phyloP scores from a whole-genome alignment of 2,329 filamentous ascomycete genomes.

The Elsinoe batatas region DNA sequence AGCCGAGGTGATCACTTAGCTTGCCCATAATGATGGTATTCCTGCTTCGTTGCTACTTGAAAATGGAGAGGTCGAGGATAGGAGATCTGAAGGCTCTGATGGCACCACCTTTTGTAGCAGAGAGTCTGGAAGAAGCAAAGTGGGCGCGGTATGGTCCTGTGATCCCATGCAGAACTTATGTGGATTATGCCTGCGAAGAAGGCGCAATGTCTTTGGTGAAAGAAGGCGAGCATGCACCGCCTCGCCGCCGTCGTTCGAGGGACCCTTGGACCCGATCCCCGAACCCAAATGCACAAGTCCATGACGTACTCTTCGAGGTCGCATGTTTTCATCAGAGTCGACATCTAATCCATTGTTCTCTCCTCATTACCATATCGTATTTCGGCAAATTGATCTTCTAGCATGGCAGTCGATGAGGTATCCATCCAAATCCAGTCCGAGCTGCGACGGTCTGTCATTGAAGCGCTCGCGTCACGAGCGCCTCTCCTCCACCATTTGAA shows the following conservation, averaged over 20 bases:
- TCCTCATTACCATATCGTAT: too few species aligned
- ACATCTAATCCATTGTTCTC: too few species aligned
- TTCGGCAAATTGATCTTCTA: background rate
- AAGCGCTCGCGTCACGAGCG: slow-evolving; percentile 33
- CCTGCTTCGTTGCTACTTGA: background rate
- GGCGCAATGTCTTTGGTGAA: background rate
- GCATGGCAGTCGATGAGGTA: slow-evolving; percentile 21
- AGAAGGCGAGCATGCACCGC: background rate
- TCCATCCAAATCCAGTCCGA: slow-evolving; percentile 35
- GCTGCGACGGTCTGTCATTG: slow-evolving; percentile 31
- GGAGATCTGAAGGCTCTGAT: background rate
- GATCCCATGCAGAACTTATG: background rate
- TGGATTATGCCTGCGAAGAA: background rate
- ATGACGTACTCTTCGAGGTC: too few species aligned
- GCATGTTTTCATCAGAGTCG: too few species aligned
- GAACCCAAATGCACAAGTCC: too few species aligned
- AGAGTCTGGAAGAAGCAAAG: background rate
- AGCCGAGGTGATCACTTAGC: background rate
- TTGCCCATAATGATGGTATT: background rate
- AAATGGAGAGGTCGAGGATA: background rate
- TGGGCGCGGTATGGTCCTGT: background rate
- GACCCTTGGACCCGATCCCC: too few species aligned
- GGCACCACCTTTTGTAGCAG: background rate
- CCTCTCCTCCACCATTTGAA: slow-evolving; percentile 56
- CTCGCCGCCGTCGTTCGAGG: background rate